phyloP scores from a whole-genome alignment of 73 alveolate species.

The Paraurostyla sp. region DNA sequence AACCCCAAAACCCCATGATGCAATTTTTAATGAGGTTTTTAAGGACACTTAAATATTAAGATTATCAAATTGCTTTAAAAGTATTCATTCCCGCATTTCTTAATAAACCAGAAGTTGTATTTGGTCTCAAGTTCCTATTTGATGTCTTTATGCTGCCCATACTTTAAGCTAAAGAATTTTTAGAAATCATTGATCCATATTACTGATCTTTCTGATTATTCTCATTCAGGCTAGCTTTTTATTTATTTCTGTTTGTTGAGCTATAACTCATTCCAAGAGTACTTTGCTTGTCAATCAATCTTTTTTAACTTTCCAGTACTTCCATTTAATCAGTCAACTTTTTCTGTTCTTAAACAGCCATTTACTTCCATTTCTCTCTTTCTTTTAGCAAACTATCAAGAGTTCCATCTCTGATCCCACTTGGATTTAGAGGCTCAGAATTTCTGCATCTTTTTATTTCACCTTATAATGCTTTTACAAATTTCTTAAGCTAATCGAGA shows the following conservation, averaged over 20 bases:
- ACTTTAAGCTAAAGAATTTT: background rate
- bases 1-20: too few relatives aligned
- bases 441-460: constrained; percentile 18
- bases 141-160: background rate
- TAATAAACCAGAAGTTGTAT: too few relatives aligned
- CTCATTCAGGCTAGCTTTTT: background rate
- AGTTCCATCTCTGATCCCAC: constrained; percentile 15
- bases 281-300: constrained; percentile 5
- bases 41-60: too few relatives aligned
- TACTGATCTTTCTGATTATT: background rate
- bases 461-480: constrained; percentile 33
- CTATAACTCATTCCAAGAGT: background rate
- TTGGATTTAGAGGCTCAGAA: constrained; percentile 46
- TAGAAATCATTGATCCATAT: background rate
- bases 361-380: constrained; percentile 33
- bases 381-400: background rate
- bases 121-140: too few relatives aligned
- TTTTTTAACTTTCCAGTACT: constrained; percentile 13
- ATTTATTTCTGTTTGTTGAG: background rate
- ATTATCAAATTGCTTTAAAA: too few relatives aligned
- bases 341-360: constrained; percentile 9
- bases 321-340: background rate
- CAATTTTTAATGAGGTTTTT: too few relatives aligned
- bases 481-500: constrained; percentile 30
- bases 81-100: too few relatives aligned